These are phyloP conservation scores for Termitomyces sp. DNA, from an alignment of 768 basidiomycete species.

Conservation along the genomic window DNA sequence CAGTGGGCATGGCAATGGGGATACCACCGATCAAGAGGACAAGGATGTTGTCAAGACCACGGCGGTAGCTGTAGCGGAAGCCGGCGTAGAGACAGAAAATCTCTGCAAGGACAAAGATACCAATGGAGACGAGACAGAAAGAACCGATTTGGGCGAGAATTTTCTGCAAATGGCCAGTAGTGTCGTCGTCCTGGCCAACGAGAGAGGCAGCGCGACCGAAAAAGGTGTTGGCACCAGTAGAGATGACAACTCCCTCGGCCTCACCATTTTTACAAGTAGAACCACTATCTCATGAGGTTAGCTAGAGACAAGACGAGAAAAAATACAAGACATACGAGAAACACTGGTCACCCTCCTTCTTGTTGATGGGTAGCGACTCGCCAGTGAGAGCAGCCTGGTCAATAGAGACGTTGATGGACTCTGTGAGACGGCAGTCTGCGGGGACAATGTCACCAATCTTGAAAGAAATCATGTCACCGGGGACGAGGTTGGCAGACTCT, in stretches of 20 bases:
- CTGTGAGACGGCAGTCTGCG: constrained; percentile 94
- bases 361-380: constrained; percentile 89
- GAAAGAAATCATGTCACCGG: constrained; percentile 95
- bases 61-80: constrained; percentile 87
- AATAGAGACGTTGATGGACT: constrained; percentile 96
- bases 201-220: constrained; percentile 98
- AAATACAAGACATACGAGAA: constrained; percentile 74
- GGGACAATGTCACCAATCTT: constrained; percentile 99
- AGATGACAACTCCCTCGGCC: constrained; percentile 97
- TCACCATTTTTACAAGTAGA: constrained; percentile 99
- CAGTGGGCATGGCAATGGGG: constrained; percentile 99
- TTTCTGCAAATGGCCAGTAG: constrained; percentile 97
- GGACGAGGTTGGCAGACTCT: constrained; percentile 85
- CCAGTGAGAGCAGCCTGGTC: constrained; percentile 98
- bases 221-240: constrained; percentile 97
- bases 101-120: constrained; percentile 92
- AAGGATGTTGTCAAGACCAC: constrained; percentile 94
- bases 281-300: constrained; percentile 44
- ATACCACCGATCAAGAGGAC: constrained; percentile 99
- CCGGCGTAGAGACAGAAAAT: constrained; percentile 91
- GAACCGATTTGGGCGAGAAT: constrained; percentile 97
- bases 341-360: constrained; percentile 94
- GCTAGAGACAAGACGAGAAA: background rate
- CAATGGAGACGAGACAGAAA: constrained; percentile 95
- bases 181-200: constrained; percentile 96